phyloP scores from a whole-genome alignment of 2,329 filamentous ascomycete genomes.

The Aspergillus floridensis region DNA sequence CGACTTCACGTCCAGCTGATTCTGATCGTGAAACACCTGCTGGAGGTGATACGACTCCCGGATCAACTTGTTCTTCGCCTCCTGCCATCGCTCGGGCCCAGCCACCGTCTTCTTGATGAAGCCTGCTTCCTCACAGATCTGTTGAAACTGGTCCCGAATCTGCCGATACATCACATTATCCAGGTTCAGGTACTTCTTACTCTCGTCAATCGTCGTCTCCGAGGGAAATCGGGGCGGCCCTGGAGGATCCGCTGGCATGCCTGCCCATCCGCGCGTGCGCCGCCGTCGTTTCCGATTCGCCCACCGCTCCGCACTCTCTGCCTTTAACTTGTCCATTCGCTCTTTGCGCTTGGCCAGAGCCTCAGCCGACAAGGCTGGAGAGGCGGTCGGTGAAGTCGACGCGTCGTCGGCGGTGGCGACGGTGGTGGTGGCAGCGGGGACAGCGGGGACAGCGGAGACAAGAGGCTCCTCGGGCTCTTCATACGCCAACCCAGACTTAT shows the following conservation, averaged over 20 bases:
- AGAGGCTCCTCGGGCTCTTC: constrained; percentile 27
- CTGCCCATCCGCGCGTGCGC: constrained; percentile 66
- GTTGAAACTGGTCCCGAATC: constrained; percentile 65
- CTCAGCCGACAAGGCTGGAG: constrained; percentile 44
- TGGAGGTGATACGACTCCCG: constrained; percentile 64
- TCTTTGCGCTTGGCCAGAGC: constrained; percentile 54
- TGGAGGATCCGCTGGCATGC: constrained; percentile 64
- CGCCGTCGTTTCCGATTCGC: constrained; percentile 64
- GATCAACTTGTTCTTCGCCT: constrained; percentile 65
- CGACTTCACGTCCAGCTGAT: constrained; percentile 60
- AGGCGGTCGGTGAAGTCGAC: constrained; percentile 11
- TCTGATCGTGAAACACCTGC: constrained; percentile 57
- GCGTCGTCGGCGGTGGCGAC: not conserved
- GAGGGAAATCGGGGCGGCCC: constrained; percentile 73
- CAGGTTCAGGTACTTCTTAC: constrained; percentile 66
- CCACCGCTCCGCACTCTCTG: constrained; percentile 62
- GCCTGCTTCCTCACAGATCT: constrained; percentile 64
- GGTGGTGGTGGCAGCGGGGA: not conserved
- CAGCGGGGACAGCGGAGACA: constrained; percentile 18
- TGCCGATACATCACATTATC: constrained; percentile 62
- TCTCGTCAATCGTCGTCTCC: constrained; percentile 77
- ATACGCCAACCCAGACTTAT: constrained; percentile 31
- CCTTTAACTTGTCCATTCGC: constrained; percentile 54
- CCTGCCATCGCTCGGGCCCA: constrained; percentile 70
- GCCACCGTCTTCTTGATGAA: constrained; percentile 75